Evolutionary conservation across 2,329 filamentous ascomycete species (phyloP).

Genomic region (Madurella mycetomatis): DNA sequence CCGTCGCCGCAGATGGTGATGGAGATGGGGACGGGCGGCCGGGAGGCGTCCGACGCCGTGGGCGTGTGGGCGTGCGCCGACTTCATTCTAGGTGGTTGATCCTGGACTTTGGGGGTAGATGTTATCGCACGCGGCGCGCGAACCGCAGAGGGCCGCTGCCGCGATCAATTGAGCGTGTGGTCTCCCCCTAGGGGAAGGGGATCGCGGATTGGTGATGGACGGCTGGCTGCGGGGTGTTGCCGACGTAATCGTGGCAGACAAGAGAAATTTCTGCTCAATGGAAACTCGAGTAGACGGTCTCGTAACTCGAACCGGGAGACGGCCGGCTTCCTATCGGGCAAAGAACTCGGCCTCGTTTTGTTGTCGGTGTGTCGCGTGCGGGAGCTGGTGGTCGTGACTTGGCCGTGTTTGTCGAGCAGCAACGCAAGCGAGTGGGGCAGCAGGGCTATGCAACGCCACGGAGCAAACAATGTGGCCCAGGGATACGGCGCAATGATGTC

Average conservation of each 20-base stretch:
- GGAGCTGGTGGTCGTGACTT: neutral
- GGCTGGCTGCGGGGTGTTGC: no score
- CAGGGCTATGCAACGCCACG: neutral
- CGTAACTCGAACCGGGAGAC: no score
- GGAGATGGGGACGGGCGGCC: conserved; percentile 53
- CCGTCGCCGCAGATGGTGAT: conserved; percentile 86
- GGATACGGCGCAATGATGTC: neutral
- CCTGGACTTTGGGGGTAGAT: neutral
- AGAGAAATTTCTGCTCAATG: no score
- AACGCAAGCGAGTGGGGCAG: neutral
- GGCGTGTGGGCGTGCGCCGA: conserved; percentile 19
- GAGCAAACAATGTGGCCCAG: neutral
- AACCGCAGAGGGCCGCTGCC: neutral
- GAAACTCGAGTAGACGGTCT: no score
- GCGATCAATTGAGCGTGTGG: neutral
- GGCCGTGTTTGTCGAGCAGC: neutral
- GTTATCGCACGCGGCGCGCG: neutral
- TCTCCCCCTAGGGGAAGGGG: neutral
- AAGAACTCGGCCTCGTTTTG: no score
- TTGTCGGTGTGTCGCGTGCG: no score
- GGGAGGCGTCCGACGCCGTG: conserved; percentile 21
- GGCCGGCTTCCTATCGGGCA: no score
- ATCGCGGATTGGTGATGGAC: neutral
- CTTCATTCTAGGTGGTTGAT: conserved; percentile 8
- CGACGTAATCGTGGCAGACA: no score